Base-by-base conservation (phyloP, 2,329 filamentous ascomycete genomes). In the Neobulgaria alba region DNA sequence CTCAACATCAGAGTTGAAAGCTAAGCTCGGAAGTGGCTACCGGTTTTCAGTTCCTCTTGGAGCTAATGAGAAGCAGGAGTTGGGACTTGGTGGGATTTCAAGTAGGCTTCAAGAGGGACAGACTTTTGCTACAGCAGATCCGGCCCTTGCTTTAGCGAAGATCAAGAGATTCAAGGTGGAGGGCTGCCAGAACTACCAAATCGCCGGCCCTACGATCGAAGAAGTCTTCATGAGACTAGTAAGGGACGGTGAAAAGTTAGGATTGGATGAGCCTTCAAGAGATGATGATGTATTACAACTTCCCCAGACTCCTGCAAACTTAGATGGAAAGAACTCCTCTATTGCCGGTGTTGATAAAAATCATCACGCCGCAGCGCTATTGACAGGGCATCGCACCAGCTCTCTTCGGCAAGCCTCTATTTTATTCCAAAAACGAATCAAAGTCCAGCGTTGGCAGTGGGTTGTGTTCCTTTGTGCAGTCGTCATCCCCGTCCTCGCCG, bases 201-300 rank as follows among this genome's bases (percentile, higher is more conserved):
- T 94, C 52, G 83, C 82, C 15, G 85, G 86, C 0, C 88, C 88
- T 1, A 92, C 85, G 0, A 86, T 95, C 26, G 88, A 95, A 58
- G 87, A 94, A 49, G 87, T 93, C 0, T 95, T 95, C 61, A 65
- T 95, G 23, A 80, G 85, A 50, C 71, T 94, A 29, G 85, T 86
- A 0, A 83, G 88, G 55, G 86, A 93, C 20, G 34, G n/a, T n/a
- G n/a, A n/a, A n/a, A n/a, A n/a, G n/a, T n/a, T n/a, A n/a, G 75
- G 82, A 49, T 62, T 50, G 8, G 51, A 34, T 8, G 41, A 49
- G 12, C 43, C 39, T 18, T 14, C 49, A 3, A 43, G 50, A 19
- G n/a, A n/a, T n/a, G 35, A 37, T 23, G 41, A 46, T 5, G 38
- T 18, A 14, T 16, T 42, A 17, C 38, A 45, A 10, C 30, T 33